Conservation (phyloP, 176 grass and related monocot genomes). For the Eragrostis nindensis region DNA sequence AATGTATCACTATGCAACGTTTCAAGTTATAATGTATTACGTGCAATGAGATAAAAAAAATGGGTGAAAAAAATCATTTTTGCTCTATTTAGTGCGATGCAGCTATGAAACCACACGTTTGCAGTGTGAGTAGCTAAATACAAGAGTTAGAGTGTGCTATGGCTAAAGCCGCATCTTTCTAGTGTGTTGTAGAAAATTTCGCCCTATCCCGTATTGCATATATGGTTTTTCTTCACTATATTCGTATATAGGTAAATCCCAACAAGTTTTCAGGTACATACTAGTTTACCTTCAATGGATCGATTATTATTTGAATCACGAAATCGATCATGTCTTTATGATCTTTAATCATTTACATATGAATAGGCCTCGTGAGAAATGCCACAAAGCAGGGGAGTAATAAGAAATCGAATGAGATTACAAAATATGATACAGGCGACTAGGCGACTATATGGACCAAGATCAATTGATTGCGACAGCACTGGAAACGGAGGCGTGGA, state of each 20-base stretch:
- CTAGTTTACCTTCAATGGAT: neutral
- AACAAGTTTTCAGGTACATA: neutral
- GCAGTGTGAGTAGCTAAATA: too few relatives aligned
- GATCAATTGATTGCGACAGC: constrained; percentile 41
- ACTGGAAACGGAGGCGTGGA: too few relatives aligned
- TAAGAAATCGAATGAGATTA: constrained; percentile 30
- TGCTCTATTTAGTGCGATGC: too few relatives aligned
- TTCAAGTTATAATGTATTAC: too few relatives aligned
- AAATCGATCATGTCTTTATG: constrained; percentile 41
- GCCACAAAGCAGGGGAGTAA: neutral
- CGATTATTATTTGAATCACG: neutral
- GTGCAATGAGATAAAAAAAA: too few relatives aligned
- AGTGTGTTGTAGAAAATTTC: too few relatives aligned
- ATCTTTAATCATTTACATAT: constrained; percentile 48
- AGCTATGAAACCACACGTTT: too few relatives aligned
- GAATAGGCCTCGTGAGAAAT: constrained; percentile 29
- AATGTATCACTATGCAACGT: too few relatives aligned
- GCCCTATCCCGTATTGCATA: too few relatives aligned
- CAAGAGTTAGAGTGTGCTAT: too few relatives aligned
- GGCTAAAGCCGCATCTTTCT: too few relatives aligned
- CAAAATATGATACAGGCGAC: constrained; percentile 43
- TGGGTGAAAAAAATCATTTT: too few relatives aligned
- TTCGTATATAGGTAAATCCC: neutral
- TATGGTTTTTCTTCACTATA: neutral
- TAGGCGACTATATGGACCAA: constrained; percentile 19